A percentile compares a stretch with the other conserved stretches of the same genome.
phyloP scores from a whole-genome alignment of 2,329 filamentous ascomycete species.

The Colletotrichum truncatum region DNA sequence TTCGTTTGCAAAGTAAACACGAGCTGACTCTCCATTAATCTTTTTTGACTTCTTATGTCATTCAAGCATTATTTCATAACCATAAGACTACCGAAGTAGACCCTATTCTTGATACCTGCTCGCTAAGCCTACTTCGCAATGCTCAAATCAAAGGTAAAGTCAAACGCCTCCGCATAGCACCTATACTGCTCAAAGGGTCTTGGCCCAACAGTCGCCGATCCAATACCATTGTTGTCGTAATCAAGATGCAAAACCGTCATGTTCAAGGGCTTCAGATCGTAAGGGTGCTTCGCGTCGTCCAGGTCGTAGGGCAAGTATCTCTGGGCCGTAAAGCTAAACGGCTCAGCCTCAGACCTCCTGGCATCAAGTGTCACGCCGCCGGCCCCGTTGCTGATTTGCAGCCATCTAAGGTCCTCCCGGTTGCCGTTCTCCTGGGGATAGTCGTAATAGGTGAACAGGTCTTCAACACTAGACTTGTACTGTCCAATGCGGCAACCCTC shows the following conservation, averaged over 20 bases:
- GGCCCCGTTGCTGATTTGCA: conserved; percentile 37
- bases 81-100: too few species aligned
- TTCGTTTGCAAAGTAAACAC: too few species aligned
- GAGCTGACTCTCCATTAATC: too few species aligned
- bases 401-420: conserved; percentile 57
- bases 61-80: too few species aligned
- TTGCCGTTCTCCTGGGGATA: conserved; percentile 64
- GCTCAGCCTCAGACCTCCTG: conserved; percentile 11
- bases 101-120: background rate
- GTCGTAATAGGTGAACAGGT: conserved; percentile 58
- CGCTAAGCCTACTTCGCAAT: background rate
- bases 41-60: too few species aligned
- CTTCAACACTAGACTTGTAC: conserved; percentile 44
- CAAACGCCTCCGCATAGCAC: conserved; percentile 29
- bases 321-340: conserved; percentile 49
- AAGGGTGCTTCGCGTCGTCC: conserved; percentile 52
- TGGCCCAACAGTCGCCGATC: conserved; percentile 54
- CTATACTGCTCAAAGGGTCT: conserved; percentile 34
- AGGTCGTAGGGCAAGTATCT: conserved; percentile 52
- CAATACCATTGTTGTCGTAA: conserved; percentile 52
- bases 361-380: conserved; percentile 27
- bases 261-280: conserved; percentile 52
- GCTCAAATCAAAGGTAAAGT: conserved; percentile 37
- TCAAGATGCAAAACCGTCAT: conserved; percentile 52
- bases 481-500: conserved; percentile 52